phyloP scores from a whole-genome alignment of 2,329 filamentous ascomycete species.

The Hymenotorrendiella dingleyae region DNA sequence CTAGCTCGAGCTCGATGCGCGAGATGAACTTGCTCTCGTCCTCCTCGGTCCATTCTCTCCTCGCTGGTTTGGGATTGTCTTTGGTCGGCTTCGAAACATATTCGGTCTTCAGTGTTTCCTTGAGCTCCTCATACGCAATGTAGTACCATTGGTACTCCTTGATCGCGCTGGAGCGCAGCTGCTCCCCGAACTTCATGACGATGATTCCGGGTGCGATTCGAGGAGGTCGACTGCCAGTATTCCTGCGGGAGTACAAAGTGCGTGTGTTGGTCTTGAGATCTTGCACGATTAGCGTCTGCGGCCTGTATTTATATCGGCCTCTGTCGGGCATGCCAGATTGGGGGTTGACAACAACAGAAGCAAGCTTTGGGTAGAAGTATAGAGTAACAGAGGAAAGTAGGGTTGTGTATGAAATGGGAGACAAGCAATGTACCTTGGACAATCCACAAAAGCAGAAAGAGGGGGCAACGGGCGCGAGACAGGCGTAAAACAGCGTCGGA shows the following conservation, averaged over 20 bases:
- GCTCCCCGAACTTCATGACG: conserved; percentile 86
- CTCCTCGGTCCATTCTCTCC: conserved; percentile 77
- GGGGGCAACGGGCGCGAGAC: no score
- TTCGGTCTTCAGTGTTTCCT: conserved; percentile 74
- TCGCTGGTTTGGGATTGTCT: conserved; percentile 41
- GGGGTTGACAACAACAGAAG: no score
- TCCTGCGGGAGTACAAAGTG: no score
- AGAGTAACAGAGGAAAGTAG: no score
- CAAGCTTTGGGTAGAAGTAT: no score
- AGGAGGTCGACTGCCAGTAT: conserved; percentile 15
- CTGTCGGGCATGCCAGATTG: no score
- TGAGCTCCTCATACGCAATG: conserved; percentile 94
- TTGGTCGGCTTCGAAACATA: conserved; percentile 47
- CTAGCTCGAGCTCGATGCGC: conserved; percentile 83
- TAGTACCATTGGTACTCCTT: conserved; percentile 98
- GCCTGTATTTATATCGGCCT: no score
- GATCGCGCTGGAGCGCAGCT: conserved; percentile 91
- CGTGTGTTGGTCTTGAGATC: conserved; percentile 20
- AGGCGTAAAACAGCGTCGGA: no score
- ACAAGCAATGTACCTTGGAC: no score
- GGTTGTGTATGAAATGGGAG: no score
- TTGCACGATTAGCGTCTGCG: no score
- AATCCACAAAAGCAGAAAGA: no score
- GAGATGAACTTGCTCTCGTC: conserved; percentile 86
- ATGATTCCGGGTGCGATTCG: conserved; percentile 41